These are phyloP conservation scores for Saccharomycopsis crataegensis DNA, from an alignment of 1,139 yeast genomes.

Conservation along the genomic window DNA sequence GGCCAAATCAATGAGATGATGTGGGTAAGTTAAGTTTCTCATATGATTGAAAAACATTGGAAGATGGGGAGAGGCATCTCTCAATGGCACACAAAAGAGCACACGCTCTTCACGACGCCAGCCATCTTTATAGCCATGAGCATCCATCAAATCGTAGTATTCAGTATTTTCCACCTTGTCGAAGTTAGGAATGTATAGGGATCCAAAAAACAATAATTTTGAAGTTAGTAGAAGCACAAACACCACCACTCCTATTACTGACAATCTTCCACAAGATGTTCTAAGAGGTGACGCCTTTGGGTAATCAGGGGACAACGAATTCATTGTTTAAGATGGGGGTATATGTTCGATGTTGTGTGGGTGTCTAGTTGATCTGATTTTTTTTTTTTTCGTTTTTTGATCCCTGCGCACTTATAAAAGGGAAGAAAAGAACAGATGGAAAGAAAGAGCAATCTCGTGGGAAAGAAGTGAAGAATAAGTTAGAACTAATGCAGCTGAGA, in stretches of 20 bases:
- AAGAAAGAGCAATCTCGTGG: too few relatives aligned
- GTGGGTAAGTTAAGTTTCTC: slow-evolving; percentile 57
- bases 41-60: slow-evolving; percentile 60
- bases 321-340: not conserved
- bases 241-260: slow-evolving; percentile 8
- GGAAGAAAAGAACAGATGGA: too few relatives aligned
- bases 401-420: too few relatives aligned
- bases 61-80: slow-evolving; percentile 64
- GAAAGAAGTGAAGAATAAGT: too few relatives aligned
- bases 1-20: slow-evolving; percentile 55
- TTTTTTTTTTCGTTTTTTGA: too few relatives aligned
- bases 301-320: not conserved
- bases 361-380: too few relatives aligned
- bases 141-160: slow-evolving; percentile 43
- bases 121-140: slow-evolving; percentile 46
- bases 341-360: too few relatives aligned
- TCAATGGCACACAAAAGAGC: slow-evolving; percentile 57
- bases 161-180: slow-evolving; percentile 15
- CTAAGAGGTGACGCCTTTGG: not conserved
- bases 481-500: too few relatives aligned
- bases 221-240: not conserved
- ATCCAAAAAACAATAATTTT: slow-evolving; percentile 6
- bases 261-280: not conserved
- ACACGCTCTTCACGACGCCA: slow-evolving; percentile 54
- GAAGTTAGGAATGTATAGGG: slow-evolving; percentile 16